Conservation (phyloP, 768 basidiomycete species). For the Galerina marginata region DNA sequence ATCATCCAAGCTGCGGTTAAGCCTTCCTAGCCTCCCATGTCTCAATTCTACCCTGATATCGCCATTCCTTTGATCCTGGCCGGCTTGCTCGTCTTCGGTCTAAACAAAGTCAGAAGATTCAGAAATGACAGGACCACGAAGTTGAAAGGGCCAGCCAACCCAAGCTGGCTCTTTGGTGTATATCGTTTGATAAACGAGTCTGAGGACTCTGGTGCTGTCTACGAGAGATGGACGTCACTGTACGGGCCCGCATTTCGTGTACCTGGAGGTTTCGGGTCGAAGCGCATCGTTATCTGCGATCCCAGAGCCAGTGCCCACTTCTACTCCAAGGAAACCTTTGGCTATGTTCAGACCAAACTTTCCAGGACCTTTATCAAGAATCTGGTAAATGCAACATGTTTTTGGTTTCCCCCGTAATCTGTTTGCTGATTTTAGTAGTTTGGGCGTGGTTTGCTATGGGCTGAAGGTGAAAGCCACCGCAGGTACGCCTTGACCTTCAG, state of each 20-base stretch:
- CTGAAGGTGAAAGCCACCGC: constrained; percentile 52
- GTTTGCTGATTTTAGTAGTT: constrained; percentile 29
- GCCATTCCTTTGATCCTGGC: not conserved
- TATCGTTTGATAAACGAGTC: constrained; percentile 31
- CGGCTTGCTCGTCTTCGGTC: too few relatives aligned
- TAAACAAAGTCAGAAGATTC: too few relatives aligned
- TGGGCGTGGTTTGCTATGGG: constrained; percentile 45
- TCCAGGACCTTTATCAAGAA: constrained; percentile 41
- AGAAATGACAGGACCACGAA: constrained; percentile 30
- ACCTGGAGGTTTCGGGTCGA: constrained; percentile 40
- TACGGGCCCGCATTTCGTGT: constrained; percentile 54
- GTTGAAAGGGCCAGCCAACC: constrained; percentile 48
- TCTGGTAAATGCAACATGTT: constrained; percentile 32
- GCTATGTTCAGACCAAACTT: constrained; percentile 47
- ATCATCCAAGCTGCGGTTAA: not conserved
- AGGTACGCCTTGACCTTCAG: constrained; percentile 36
- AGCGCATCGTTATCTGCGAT: constrained; percentile 45
- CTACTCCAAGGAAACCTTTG: constrained; percentile 53
- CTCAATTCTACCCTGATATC: not conserved
- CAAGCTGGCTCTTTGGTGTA: constrained; percentile 48
- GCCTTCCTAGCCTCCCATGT: not conserved
- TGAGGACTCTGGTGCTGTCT: constrained; percentile 36
- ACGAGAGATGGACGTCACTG: constrained; percentile 51
- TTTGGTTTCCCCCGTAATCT: not conserved
- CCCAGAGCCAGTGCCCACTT: constrained; percentile 58